Conservation (phyloP, 2,329 filamentous ascomycete species). For the Pseudopithomyces chartarum region DNA sequence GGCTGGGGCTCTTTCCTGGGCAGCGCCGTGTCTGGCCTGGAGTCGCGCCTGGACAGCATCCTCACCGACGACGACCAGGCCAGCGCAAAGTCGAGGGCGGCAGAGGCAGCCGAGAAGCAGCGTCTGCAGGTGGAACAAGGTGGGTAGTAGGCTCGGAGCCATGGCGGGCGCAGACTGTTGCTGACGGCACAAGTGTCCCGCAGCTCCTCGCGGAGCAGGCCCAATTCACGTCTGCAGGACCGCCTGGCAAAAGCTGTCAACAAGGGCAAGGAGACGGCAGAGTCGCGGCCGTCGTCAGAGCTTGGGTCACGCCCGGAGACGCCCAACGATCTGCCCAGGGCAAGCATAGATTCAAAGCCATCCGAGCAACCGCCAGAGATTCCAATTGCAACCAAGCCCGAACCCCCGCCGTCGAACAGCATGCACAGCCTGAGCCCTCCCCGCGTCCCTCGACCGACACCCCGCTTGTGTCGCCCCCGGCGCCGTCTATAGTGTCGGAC, state of each 20-base stretch:
- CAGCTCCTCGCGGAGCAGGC: constrained; percentile 67
- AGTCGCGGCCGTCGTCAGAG: constrained; percentile 55
- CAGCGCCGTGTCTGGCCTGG: constrained; percentile 90
- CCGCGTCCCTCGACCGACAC: constrained; percentile 36
- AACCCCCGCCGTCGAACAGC: constrained; percentile 1
- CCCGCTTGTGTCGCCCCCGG: constrained; percentile 18
- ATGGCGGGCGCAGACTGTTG: not conserved
- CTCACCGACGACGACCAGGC: constrained; percentile 76
- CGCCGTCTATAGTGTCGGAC: constrained; percentile 37
- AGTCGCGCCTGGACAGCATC: constrained; percentile 90
- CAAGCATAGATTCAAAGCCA: constrained; percentile 51
- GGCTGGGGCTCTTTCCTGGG: constrained; percentile 47
- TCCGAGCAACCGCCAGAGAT: constrained; percentile 35
- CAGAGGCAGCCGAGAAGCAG: constrained; percentile 36
- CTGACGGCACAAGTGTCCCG: constrained; percentile 58
- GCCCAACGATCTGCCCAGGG: constrained; percentile 45
- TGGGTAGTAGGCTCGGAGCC: constrained; percentile 22
- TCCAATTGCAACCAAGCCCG: constrained; percentile 15
- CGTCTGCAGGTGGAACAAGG: constrained; percentile 37
- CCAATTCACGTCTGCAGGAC: constrained; percentile 86
- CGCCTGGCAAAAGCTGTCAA: constrained; percentile 86
- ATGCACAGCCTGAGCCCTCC: constrained; percentile 14
- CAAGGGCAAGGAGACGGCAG: constrained; percentile 64
- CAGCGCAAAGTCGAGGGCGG: constrained; percentile 48
- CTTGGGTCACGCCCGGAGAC: constrained; percentile 59